Base-by-base conservation (phyloP, 257 asterid species). In the Eustoma russellianum region DNA sequence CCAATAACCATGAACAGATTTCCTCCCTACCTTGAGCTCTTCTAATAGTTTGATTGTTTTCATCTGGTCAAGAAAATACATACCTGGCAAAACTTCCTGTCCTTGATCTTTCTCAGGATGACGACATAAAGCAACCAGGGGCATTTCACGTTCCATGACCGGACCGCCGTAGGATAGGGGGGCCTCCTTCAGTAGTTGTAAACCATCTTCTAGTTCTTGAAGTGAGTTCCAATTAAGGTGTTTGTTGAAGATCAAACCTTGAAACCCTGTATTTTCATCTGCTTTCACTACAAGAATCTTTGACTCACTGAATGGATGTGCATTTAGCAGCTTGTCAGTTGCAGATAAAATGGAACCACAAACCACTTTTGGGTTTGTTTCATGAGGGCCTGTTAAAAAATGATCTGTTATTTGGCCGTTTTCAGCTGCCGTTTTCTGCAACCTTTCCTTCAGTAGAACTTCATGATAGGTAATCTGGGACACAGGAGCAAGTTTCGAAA, bases 121-220 rank as follows among this genome's bases (percentile, higher is more conserved):
- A 52, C 47, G 77, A 7, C 89, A 73, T 57, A 91, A 72, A 16
- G 94, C 75, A 62, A 74, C 76, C 33, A 91, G 83, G n/a, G 95
- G 94, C 90, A 77, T 80, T 58, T 94, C 95, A 5, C 53, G 82
- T 65, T 65, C 70, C 76, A 84, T 41, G 24, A 84, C 85, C 9
- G 98, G 96, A 50, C 98, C 98, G 17, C 98, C 98, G 18, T 75
- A 80, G 46, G 86, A 79, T 13, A 87, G 66, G 46, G 90, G 89
- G 0, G 94, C 83, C 50, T 75, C 74, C 67, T 84, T 84, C 41
- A 91, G 59, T 34, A 75, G 56, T 33, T 78, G 76, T 16, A 64
- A 64, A 33, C 74, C 76, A 59, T 70, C 88, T 61, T 72, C 93
- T 65, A 76, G 73, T 14, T 80, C 75, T 46, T 75, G 79, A 17